A percentile compares a stretch with the other conserved stretches of the same genome.
phyloP scores from a whole-genome alignment of 1,284 basidiomycete species.

The Heterobasidion parviporum region DNA sequence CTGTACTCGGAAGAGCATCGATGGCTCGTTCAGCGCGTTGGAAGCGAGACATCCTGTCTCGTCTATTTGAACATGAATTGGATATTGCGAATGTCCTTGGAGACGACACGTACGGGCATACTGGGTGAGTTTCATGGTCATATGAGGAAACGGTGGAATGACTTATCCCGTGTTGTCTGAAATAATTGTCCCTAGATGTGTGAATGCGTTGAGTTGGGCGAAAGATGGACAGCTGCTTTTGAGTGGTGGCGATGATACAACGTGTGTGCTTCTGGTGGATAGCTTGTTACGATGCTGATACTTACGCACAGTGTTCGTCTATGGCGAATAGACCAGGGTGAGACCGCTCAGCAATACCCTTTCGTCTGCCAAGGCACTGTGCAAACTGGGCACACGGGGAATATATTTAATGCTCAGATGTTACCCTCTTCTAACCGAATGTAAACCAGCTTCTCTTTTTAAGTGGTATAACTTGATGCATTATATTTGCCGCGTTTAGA shows the following conservation, averaged over 20 bases:
- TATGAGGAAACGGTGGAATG: neutral
- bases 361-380: slow-evolving; percentile 59
- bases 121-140: slow-evolving; percentile 38
- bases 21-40: slow-evolving; percentile 2
- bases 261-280: slow-evolving; percentile 39
- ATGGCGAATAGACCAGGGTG: slow-evolving; percentile 48
- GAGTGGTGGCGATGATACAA: slow-evolving; percentile 78
- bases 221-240: slow-evolving; percentile 66
- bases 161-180: neutral
- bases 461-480: too few relatives aligned
- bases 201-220: slow-evolving; percentile 84
- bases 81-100: slow-evolving; percentile 62
- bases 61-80: slow-evolving; percentile 19
- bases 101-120: slow-evolving; percentile 45
- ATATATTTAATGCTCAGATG: slow-evolving; percentile 86
- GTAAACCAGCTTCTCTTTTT: slow-evolving; percentile 27
- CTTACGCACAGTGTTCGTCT: slow-evolving; percentile 46
- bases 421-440: slow-evolving; percentile 67
- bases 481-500: slow-evolving; percentile 23
- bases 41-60: slow-evolving; percentile 3
- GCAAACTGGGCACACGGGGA: slow-evolving; percentile 73
- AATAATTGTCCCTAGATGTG: slow-evolving; percentile 41
- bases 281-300: slow-evolving; percentile 12
- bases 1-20: neutral
- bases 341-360: slow-evolving; percentile 34